Conservation (phyloP, 208 protist genomes). For the Jaenimonas drosophilae region DNA sequence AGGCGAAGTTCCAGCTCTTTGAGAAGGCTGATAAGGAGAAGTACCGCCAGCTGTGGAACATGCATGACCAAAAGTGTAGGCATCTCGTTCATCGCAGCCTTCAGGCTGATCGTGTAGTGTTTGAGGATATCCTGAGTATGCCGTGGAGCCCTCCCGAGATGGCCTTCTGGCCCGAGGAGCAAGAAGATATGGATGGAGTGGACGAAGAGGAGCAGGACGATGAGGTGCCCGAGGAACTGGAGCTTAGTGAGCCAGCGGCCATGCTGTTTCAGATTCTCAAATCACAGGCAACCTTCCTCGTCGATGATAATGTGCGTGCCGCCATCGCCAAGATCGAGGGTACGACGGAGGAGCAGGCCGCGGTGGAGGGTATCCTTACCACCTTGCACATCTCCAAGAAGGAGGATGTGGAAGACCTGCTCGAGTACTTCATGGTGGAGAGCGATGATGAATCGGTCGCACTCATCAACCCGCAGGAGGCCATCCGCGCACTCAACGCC, state of each 20-base stretch:
- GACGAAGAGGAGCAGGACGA: constrained; percentile 28
- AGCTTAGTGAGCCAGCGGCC: constrained; percentile 65
- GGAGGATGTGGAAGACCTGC: constrained; percentile 79
- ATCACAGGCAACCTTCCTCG: constrained; percentile 79
- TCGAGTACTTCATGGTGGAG: constrained; percentile 82
- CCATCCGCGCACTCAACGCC: constrained; percentile 60
- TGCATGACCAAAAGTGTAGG: constrained; percentile 92
- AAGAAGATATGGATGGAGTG: constrained; percentile 17
- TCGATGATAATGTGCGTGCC: constrained; percentile 65
- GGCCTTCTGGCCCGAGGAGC: constrained; percentile 66
- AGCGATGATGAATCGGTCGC: constrained; percentile 41
- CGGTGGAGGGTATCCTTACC: constrained; percentile 90
- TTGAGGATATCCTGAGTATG: constrained; percentile 90
- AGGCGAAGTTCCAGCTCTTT: constrained; percentile 92
- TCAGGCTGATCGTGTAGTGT: constrained; percentile 93
- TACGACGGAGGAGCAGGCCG: constrained; percentile 76
- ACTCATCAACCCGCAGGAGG: constrained; percentile 80
- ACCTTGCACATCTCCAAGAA: constrained; percentile 81
- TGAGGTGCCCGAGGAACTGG: constrained; percentile 38
- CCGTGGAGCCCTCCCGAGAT: constrained; percentile 81
- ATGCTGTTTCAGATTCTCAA: constrained; percentile 85
- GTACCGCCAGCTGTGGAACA: constrained; percentile 90
- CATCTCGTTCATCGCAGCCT: constrained; percentile 80
- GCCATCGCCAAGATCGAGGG: constrained; percentile 52
- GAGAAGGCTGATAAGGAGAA: constrained; percentile 90